Conservation (phyloP, 2,329 filamentous ascomycete species). For the Fusarium sp. region DNA sequence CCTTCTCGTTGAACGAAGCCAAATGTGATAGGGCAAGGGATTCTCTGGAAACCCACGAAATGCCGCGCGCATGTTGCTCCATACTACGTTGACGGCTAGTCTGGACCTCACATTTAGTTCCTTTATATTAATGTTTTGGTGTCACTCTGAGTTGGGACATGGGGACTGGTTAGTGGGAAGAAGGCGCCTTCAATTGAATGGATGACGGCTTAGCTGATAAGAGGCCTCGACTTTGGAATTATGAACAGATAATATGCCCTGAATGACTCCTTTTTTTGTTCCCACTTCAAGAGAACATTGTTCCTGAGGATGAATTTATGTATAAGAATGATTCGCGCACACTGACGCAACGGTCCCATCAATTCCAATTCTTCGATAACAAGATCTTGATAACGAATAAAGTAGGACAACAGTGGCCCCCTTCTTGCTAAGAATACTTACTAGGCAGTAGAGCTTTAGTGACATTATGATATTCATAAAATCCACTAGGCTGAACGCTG, state of each 20-base stretch:
- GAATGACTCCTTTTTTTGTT: not conserved
- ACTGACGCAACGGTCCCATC: too few relatives aligned
- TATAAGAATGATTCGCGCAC: not conserved
- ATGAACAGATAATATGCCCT: slow-evolving; percentile 28
- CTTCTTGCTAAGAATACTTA: not conserved
- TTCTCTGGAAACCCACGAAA: slow-evolving; percentile 9
- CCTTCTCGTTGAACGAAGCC: not conserved
- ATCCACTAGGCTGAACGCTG: not conserved
- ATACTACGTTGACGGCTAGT: not conserved
- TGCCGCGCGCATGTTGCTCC: slow-evolving; percentile 7
- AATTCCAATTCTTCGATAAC: not conserved
- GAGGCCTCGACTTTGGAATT: slow-evolving; percentile 6
- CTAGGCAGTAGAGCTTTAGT: not conserved
- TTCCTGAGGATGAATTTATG: not conserved
- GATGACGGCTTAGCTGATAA: slow-evolving; percentile 2
- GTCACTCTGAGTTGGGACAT: not conserved
- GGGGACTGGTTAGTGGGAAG: not conserved
- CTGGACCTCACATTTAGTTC: not conserved
- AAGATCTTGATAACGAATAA: not conserved
- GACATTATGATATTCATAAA: not conserved
- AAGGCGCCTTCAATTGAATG: slow-evolving; percentile 27
- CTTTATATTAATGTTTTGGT: not conserved
- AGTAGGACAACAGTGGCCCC: not conserved
- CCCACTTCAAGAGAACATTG: not conserved
- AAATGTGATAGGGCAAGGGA: not conserved